Evolutionary conservation across 352 stramenopile genomes (phyloP).

Genomic region (Phytophthora pseudosyringae): DNA sequence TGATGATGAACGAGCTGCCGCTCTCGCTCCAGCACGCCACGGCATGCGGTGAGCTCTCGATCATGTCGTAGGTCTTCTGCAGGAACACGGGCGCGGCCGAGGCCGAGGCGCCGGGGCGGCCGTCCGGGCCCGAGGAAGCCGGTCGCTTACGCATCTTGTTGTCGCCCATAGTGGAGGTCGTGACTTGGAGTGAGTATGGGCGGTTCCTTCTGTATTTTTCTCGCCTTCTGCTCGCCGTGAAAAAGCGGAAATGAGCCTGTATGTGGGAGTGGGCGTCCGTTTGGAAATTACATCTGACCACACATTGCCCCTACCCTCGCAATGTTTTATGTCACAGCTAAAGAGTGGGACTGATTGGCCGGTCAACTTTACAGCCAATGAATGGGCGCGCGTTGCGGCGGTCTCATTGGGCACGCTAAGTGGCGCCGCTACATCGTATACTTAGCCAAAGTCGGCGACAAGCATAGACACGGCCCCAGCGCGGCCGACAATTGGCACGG

Average conservation of each 20-base stretch:
- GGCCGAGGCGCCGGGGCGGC: constrained; percentile 7
- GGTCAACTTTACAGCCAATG: constrained; percentile 19
- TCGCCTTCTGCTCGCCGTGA: not conserved
- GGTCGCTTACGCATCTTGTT: constrained; percentile 46
- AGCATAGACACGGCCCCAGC: constrained; percentile 13
- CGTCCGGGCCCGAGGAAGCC: constrained; percentile 13
- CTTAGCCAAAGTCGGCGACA: constrained; percentile 18
- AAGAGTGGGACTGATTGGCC: constrained; percentile 11
- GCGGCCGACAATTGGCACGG: constrained; percentile 23
- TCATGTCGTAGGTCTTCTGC: constrained; percentile 95
- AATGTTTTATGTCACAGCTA: constrained; percentile 8
- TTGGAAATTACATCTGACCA: constrained; percentile 30
- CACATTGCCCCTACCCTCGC: not conserved
- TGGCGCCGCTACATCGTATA: constrained; percentile 20
- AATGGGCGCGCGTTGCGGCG: not conserved
- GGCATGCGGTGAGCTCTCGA: constrained; percentile 82
- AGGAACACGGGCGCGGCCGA: constrained; percentile 82
- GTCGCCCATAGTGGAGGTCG: constrained; percentile 33
- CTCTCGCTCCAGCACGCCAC: constrained; percentile 85
- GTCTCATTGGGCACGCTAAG: constrained; percentile 12
- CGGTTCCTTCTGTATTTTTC: constrained; percentile 39
- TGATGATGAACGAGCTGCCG: constrained; percentile 92
- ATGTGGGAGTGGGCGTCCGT: constrained; percentile 11
- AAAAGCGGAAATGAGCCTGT: constrained; percentile 43
- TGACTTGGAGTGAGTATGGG: constrained; percentile 25